A percentile compares a stretch with the other conserved stretches of the same genome.
These are phyloP conservation scores for Myxozyma sirexii DNA, from an alignment of 805 yeast genomes.

Conservation along the genomic window DNA sequence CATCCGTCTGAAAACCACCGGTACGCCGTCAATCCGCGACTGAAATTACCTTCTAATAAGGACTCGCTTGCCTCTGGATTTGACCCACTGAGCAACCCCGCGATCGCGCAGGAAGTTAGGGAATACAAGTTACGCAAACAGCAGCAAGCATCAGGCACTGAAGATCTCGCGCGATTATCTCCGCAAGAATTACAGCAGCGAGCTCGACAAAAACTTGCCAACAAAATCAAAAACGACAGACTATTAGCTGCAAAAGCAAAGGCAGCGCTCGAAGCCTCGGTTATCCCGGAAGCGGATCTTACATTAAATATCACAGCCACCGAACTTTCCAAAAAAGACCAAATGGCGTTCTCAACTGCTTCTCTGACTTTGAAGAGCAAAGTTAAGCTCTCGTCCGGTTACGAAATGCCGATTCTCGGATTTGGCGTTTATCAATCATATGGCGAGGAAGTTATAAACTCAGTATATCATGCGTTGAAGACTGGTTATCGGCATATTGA, in stretches of 20 bases:
- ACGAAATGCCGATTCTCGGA: constrained; percentile 73
- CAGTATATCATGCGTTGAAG: constrained; percentile 75
- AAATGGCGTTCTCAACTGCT: constrained; percentile 11
- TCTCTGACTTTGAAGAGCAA: constrained; percentile 9
- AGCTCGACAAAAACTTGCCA: not conserved
- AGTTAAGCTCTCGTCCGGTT: constrained; percentile 51
- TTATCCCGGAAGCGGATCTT: not conserved
- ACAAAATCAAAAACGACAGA: not conserved
- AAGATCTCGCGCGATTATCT: not conserved
- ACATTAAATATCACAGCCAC: not conserved
- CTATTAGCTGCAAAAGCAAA: not conserved
- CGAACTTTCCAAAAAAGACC: not conserved
- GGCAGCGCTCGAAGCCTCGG: not conserved
- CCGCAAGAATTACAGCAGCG: constrained; percentile 4
- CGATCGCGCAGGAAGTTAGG: not conserved
- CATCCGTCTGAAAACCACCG: not conserved
- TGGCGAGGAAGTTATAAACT: constrained; percentile 62
- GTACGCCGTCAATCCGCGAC: constrained; percentile 4
- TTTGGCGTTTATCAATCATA: constrained; percentile 83
- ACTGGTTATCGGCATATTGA: constrained; percentile 79
- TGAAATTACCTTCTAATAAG: constrained; percentile 8
- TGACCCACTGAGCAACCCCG: constrained; percentile 1
- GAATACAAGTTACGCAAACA: not conserved
- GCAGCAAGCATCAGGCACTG: not conserved
- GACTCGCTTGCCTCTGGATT: constrained; percentile 8